These are phyloP conservation scores for Globisporangium yorkense DNA, from an alignment of 352 stramenopile species.

Conservation along the genomic window DNA sequence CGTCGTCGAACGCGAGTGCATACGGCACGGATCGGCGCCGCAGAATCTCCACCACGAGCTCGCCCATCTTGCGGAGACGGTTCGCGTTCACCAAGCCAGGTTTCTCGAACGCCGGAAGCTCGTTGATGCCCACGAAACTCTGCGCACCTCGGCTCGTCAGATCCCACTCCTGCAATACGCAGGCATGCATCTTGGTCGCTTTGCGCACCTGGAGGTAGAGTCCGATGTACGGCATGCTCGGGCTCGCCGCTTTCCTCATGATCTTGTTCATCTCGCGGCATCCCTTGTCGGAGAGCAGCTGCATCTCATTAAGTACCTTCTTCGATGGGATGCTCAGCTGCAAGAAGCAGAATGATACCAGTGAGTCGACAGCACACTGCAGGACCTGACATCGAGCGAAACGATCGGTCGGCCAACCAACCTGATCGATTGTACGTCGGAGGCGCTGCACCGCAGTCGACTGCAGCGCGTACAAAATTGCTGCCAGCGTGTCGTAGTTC, in stretches of 20 bases:
- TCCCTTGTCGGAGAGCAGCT: constrained; percentile 72
- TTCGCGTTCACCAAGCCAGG: constrained; percentile 62
- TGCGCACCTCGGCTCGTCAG: constrained; percentile 13
- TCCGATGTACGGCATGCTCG: constrained; percentile 84
- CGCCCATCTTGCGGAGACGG: constrained; percentile 63
- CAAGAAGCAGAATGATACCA: constrained; percentile 3
- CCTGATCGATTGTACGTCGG: constrained; percentile 63
- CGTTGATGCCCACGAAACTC: constrained; percentile 75
- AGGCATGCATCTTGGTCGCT: neutral
- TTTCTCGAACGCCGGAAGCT: constrained; percentile 70
- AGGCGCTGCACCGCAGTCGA: constrained; percentile 84
- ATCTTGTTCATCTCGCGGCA: constrained; percentile 82
- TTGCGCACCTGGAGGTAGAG: constrained; percentile 73
- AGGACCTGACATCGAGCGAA: neutral
- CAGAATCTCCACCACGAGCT: constrained; percentile 73
- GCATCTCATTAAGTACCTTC: constrained; percentile 75
- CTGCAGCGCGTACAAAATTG: constrained; percentile 81
- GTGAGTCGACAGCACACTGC: neutral
- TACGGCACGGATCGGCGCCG: constrained; percentile 67
- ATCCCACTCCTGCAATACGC: neutral
- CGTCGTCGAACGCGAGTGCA: constrained; percentile 44
- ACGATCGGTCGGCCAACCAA: constrained; percentile 21
- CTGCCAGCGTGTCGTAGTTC: constrained; percentile 80
- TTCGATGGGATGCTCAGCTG: constrained; percentile 57
- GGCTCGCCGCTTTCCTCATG: constrained; percentile 69